A percentile compares a stretch with the other conserved stretches of the same genome.
Evolutionary conservation across 805 yeast genomes (phyloP).

Genomic region (Candida berthetii): DNA sequence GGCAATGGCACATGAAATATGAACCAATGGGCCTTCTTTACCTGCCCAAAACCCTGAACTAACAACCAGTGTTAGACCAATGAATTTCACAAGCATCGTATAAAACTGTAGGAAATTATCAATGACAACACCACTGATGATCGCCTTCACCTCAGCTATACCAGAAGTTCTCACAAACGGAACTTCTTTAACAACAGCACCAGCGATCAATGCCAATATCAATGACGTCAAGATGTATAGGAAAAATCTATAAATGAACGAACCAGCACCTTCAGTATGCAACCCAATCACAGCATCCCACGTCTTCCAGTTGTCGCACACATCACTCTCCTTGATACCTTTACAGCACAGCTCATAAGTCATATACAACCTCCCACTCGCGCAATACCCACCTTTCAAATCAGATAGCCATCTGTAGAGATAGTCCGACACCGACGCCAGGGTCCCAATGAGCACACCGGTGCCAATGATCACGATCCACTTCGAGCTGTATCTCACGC

Average conservation of each 20-base stretch:
- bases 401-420: conserved; percentile 45
- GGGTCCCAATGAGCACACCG: conserved; percentile 40
- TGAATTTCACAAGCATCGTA: conserved; percentile 48
- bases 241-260: conserved; percentile 25
- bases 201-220: conserved; percentile 32
- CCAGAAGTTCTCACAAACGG: conserved; percentile 50
- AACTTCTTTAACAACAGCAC: conserved; percentile 20
- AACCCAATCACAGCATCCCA: conserved; percentile 25
- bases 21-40: conserved; percentile 83
- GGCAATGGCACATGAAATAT: conserved; percentile 62
- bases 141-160: conserved; percentile 65
- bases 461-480: conserved; percentile 44
- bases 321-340: conserved; percentile 16
- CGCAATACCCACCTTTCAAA: conserved; percentile 46
- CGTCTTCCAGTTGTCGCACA: conserved; percentile 26
- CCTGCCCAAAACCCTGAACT: conserved; percentile 82
- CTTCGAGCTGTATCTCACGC: conserved; percentile 15
- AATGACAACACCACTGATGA: conserved; percentile 60
- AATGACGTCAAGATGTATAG: conserved; percentile 32
- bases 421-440: conserved; percentile 44
- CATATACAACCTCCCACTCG: conserved; percentile 19
- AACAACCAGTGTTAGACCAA: conserved; percentile 57
- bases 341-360: conserved; percentile 25
- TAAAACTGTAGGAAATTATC: conserved; percentile 42
- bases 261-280: conserved; percentile 16